Percentiles rank a stretch among this genome's conserved stretches.
Conservation (phyloP, 768 basidiomycete species). For the Arthromyces matolae region DNA sequence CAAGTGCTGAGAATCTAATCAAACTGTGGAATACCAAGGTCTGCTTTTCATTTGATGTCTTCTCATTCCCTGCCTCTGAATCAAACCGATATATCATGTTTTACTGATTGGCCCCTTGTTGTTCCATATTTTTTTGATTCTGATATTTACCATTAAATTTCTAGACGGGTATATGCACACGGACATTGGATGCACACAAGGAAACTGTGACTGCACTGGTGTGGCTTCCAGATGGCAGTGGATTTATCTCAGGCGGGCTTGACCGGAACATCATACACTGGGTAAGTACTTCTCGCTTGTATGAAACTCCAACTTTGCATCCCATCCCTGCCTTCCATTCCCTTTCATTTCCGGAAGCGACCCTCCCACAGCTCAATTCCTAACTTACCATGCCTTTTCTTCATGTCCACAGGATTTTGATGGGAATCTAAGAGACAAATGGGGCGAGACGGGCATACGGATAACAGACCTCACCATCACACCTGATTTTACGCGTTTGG, state of each 20-base stretch:
- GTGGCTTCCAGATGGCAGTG: conserved; percentile 86
- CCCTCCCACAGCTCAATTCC: too few relatives aligned
- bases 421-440: conserved; percentile 68
- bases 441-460: conserved; percentile 70
- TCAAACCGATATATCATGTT: too few relatives aligned
- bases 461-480: conserved; percentile 85
- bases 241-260: conserved; percentile 86
- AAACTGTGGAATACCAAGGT: conserved; percentile 92
- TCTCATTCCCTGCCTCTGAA: too few relatives aligned
- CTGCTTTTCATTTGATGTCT: too few relatives aligned
- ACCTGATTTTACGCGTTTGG: conserved; percentile 77
- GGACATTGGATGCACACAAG: conserved; percentile 63
- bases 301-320: too few relatives aligned
- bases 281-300: conserved; percentile 42
- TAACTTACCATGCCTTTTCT: conserved; percentile 10
- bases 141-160: conserved; percentile 6
- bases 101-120: too few relatives aligned
- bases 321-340: too few relatives aligned
- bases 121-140: too few relatives aligned
- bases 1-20: conserved; percentile 76
- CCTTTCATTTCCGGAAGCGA: too few relatives aligned
- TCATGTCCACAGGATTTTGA: conserved; percentile 56
- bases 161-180: conserved; percentile 72
- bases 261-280: conserved; percentile 82
- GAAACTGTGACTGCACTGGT: conserved; percentile 84